phyloP scores from a whole-genome alignment of 2,329 filamentous ascomycete species.

The Tolypocladium capitatum region DNA sequence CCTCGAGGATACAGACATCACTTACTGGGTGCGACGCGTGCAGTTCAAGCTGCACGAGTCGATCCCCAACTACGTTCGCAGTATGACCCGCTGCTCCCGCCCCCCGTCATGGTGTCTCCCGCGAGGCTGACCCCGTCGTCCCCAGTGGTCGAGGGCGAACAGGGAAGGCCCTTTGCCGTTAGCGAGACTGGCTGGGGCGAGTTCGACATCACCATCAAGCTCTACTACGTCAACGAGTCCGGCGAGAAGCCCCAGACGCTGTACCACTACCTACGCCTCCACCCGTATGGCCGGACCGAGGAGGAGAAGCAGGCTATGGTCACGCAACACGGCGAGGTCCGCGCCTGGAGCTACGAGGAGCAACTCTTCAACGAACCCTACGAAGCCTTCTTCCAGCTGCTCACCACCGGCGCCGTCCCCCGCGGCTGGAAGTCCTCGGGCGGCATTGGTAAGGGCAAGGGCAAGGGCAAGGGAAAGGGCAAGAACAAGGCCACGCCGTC shows the following conservation, averaged over 20 bases:
- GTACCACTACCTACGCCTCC: slow-evolving; percentile 82
- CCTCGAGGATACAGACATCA: slow-evolving; percentile 78
- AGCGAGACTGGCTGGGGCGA: slow-evolving; percentile 95
- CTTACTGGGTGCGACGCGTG: slow-evolving; percentile 91
- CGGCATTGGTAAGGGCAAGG: not conserved
- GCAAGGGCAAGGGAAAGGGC: slow-evolving; percentile 34
- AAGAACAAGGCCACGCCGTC: slow-evolving; percentile 28
- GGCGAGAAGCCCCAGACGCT: slow-evolving; percentile 92
- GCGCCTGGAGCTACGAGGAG: slow-evolving; percentile 79
- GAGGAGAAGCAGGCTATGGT: slow-evolving; percentile 52
- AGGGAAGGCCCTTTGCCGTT: slow-evolving; percentile 62
- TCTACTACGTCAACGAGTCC: slow-evolving; percentile 81
- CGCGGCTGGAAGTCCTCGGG: slow-evolving; percentile 25
- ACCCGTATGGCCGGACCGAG: slow-evolving; percentile 78
- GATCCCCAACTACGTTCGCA: slow-evolving; percentile 81
- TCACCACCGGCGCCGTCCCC: slow-evolving; percentile 59
- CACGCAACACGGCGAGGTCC: slow-evolving; percentile 48
- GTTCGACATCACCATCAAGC: slow-evolving; percentile 89
- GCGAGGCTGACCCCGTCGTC: not conserved
- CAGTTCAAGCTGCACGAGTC: slow-evolving; percentile 98
- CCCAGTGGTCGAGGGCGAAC: slow-evolving; percentile 56
- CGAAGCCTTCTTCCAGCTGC: slow-evolving; percentile 75
- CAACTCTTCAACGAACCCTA: slow-evolving; percentile 96
- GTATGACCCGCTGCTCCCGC: slow-evolving; percentile 23
- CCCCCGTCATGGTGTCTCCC: not conserved